phyloP scores from a whole-genome alignment of 139 green algal genomes.

The Picochlorum sp. region DNA sequence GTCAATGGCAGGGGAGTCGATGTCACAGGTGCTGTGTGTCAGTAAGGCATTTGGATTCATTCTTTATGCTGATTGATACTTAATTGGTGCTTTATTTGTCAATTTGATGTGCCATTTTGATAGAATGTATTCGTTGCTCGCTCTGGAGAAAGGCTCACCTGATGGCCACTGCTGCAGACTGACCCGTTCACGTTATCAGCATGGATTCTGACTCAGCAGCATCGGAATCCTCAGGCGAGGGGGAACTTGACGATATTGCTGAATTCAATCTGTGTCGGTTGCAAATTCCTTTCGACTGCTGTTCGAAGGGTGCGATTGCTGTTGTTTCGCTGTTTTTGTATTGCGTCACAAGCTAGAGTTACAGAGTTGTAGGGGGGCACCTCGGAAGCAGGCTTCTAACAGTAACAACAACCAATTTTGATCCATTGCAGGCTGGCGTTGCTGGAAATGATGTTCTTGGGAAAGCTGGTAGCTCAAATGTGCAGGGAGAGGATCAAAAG shows the following conservation, averaged over 20 bases:
- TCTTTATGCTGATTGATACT: too few relatives aligned
- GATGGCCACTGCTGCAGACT: constrained; percentile 5
- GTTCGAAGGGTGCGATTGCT: constrained; percentile 24
- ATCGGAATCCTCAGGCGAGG: constrained; percentile 17
- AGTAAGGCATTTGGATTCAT: too few relatives aligned
- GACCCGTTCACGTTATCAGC: constrained; percentile 27
- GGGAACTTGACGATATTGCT: constrained; percentile 44
- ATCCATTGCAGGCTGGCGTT: constrained; percentile 26
- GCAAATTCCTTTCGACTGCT: constrained; percentile 47
- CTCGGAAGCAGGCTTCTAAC: background rate
- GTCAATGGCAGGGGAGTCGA: too few relatives aligned
- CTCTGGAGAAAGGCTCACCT: background rate
- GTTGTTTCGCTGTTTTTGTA: background rate
- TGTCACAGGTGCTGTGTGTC: too few relatives aligned
- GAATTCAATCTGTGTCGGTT: constrained; percentile 45
- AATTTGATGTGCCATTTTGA: too few relatives aligned
- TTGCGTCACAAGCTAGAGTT: background rate
- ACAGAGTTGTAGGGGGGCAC: background rate
- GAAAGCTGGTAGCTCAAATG: constrained; percentile 38
- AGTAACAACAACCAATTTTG: background rate
- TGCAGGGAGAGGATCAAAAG: constrained; percentile 60
- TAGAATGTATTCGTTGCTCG: too few relatives aligned
- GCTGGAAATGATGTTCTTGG: constrained; percentile 40
- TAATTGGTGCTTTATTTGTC: too few relatives aligned
- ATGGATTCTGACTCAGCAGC: constrained; percentile 32